A percentile compares a stretch with the other conserved stretches of the same genome.
phyloP scores from a whole-genome alignment of 768 basidiomycete species.

The Leucogyrophana mollusca region DNA sequence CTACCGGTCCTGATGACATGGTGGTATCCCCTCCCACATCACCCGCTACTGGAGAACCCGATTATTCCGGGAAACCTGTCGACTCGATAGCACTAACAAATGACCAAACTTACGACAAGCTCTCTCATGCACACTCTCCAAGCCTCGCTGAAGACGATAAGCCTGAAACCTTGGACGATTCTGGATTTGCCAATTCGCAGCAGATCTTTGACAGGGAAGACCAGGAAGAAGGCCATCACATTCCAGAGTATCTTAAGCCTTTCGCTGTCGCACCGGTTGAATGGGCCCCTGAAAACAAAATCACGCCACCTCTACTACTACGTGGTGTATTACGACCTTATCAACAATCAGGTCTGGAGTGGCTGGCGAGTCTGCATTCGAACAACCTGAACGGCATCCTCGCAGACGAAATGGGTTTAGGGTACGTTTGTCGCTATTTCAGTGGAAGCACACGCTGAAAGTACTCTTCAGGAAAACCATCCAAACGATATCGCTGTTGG shows the following conservation, averaged over 20 bases:
- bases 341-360: slow-evolving; percentile 90
- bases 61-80: no score
- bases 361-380: slow-evolving; percentile 85
- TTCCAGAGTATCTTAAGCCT: slow-evolving; percentile 58
- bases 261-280: slow-evolving; percentile 72
- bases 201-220: background rate
- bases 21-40: no score
- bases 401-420: slow-evolving; percentile 94
- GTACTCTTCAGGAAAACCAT: slow-evolving; percentile 77
- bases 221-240: slow-evolving; percentile 32
- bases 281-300: slow-evolving; percentile 58
- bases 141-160: no score
- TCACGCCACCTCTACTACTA: slow-evolving; percentile 70
- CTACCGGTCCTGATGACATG: background rate
- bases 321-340: slow-evolving; percentile 90
- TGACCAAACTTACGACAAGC: no score
- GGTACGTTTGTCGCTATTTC: slow-evolving; percentile 47
- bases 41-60: no score
- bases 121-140: no score
- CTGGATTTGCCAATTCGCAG: no score
- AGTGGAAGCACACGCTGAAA: background rate
- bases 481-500: slow-evolving; percentile 92
- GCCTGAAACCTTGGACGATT: no score
- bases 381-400: slow-evolving; percentile 82
- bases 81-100: no score